Conservation (phyloP, 495 filamentous ascomycete genomes). For the Podospora bellae-mahoneyi region DNA sequence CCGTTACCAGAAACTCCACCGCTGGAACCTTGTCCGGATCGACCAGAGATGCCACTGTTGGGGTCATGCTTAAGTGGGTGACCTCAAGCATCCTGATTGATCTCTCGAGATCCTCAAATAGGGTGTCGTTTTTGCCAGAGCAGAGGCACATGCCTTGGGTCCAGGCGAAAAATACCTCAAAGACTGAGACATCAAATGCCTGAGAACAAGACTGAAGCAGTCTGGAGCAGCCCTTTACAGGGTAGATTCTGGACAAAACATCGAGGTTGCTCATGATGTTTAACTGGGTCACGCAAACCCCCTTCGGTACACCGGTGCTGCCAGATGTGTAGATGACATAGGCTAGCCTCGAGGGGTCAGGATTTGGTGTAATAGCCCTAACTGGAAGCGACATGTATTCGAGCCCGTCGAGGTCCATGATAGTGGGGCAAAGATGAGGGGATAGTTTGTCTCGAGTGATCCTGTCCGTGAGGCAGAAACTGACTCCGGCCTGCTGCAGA, state of each 20-base stretch:
- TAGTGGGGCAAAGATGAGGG: slow-evolving; percentile 26
- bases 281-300: slow-evolving; percentile 63
- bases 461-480: slow-evolving; percentile 45
- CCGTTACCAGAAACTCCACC: slow-evolving; percentile 64
- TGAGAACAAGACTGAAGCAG: slow-evolving; percentile 71
- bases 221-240: slow-evolving; percentile 42
- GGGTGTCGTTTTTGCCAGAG: slow-evolving; percentile 59
- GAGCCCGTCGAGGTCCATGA: slow-evolving; percentile 37
- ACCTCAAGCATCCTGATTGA: slow-evolving; percentile 55
- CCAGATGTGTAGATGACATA: slow-evolving; percentile 67
- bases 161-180: slow-evolving; percentile 80
- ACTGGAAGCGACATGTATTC: slow-evolving; percentile 21
- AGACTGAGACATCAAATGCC: slow-evolving; percentile 74
- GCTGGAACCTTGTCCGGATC: slow-evolving; percentile 58
- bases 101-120: slow-evolving; percentile 61
- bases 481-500: slow-evolving; percentile 49
- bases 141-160: slow-evolving; percentile 68
- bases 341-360: slow-evolving; percentile 40
- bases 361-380: slow-evolving; percentile 33
- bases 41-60: slow-evolving; percentile 68
- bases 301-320: slow-evolving; percentile 65
- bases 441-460: slow-evolving; percentile 18
- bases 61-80: slow-evolving; percentile 75
- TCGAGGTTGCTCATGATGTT: slow-evolving; percentile 68
- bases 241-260: slow-evolving; percentile 58